Evolutionary conservation across 495 filamentous ascomycete species (phyloP), one percentile per base, ranked within the genome.

Genomic region (Podospora appendiculata): DNA sequence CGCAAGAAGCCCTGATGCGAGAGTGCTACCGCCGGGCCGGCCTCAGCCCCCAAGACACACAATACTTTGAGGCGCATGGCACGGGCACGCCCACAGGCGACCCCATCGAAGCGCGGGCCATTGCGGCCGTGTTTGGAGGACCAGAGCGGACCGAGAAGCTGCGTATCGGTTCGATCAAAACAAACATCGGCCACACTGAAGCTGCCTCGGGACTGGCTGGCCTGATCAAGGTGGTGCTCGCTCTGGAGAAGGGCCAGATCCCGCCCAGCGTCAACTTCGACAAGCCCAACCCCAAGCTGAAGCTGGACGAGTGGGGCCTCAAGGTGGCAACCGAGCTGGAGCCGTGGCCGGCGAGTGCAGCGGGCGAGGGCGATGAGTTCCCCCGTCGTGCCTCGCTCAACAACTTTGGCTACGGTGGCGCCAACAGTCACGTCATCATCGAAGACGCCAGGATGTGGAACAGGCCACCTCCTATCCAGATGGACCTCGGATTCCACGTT

Each of bases 161-260:
- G n/a, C n/a, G n/a, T n/a, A 45, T 61, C 19, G 59, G 55, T 19
- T 39, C 55, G 0, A 60, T 80, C 6, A 83, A 83, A 53, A 66
- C 72, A 0, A 78, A 79, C 11, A 47, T 51, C 14, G 79, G 80
- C 0, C 82, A 84, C 48, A 63, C 61, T 8, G 80, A 81, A 61
- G 77, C 66, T 0, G 64, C 71, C 1, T 65, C 62, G 44, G 79
- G 79, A 4, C 51, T 82, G 10, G 64, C 73, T 0, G 71, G 68
- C 2, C 48, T 83, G 1, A 73, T 83, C 45, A 83, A 84, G 52
- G 66, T 68, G 0, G 59, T 70, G 6, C 45, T 80, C 33, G 69
- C 69, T 45, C 53, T 80, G 3, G 75, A 83, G 50, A 69, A 65
- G 33, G 75, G 70, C 19, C 45, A 65, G 35, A 70, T 76, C 41